Evolutionary conservation across 768 basidiomycete genomes (phyloP), one percentile per base, ranked within the genome.

Genomic region (Dioszegia hungarica): DNA sequence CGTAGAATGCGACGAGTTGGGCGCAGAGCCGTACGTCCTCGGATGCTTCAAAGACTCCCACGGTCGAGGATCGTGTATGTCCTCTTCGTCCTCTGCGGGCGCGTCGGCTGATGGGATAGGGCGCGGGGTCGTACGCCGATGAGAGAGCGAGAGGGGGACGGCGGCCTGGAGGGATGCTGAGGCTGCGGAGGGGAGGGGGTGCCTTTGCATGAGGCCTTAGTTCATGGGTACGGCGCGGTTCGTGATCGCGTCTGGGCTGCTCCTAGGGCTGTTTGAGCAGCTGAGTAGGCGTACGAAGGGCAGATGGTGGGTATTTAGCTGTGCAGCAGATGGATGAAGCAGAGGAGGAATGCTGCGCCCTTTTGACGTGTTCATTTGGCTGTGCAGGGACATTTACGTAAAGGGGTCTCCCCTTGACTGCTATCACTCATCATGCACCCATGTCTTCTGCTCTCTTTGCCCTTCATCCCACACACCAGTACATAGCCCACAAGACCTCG

Each of bases 21-120:
- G 31, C 22, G 38, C 37, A 48, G 67, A 63, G 1, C 67, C 70
- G 67, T 72, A 68, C 17, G 49, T 38, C 36, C 49, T 36, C 5
- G 49, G 49, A n/a, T 48, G 53, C 28, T 61, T 57, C 8, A 49
- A 29, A 1, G 62, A 62, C 59, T 71, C 69, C 69, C 69, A 71
- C 45, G 69, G 69, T 51, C 65, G 49, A 5, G 70, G 70, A 52
- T 72, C 67, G 19, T 63, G 51, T 8, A 68, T 28, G 25, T 67
- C 63, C 28, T 64, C 49, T 38, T 37, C 49, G 24, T 39, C 37
- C 22, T 51, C 49, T 12, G 34, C 40, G 51, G 55, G n/a, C n/a
- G n/a, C 20, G 54, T 44, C 24, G 22, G 19, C 33, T 33, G 39
- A 9, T 31, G 29, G 2, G 31, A 11, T 15, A 6, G 54, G 46